Evolutionary conservation across 257 asterid genomes (phyloP).

Genomic region (Petunia secreta): DNA sequence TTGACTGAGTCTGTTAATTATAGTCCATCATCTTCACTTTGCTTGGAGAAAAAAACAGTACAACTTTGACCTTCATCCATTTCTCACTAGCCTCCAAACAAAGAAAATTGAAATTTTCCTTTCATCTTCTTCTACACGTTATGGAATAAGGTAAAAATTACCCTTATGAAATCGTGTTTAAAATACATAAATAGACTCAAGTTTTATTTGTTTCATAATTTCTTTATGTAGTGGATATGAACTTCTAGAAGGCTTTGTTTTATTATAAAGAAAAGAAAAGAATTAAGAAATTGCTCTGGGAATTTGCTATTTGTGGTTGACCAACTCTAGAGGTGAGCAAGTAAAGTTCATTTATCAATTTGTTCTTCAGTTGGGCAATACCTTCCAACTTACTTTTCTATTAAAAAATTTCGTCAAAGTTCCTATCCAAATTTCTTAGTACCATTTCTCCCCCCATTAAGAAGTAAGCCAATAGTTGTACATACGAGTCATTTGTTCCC

Average conservation of each 20-base stretch:
- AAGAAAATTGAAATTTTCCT: not conserved
- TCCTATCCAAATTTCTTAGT: not conserved
- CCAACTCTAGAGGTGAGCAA: conserved; percentile 5
- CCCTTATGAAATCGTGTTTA: not conserved
- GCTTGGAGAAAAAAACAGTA: conserved; percentile 19
- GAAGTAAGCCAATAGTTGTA: not conserved
- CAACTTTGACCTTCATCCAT: not conserved
- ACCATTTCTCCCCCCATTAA: not conserved
- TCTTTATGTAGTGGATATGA: conserved; percentile 4
- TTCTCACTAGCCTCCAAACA: conserved; percentile 16
- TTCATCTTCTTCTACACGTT: conserved; percentile 3
- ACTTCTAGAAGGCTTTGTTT: not conserved
- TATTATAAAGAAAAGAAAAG: not conserved
- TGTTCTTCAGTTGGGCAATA: conserved; percentile 12
- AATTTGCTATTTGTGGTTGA: conserved; percentile 9
- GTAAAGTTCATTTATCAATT: not conserved
- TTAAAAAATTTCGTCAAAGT: not conserved
- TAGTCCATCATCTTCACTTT: conserved; percentile 11
- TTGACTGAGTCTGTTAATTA: conserved; percentile 17
- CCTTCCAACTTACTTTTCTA: conserved; percentile 1
- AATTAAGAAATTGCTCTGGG: not conserved
- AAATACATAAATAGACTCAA: not conserved
- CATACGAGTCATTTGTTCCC: not conserved
- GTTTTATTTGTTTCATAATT: not conserved
- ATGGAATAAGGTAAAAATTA: not conserved